Evolutionary conservation across 768 basidiomycete species (phyloP).

Genomic region (Russula foetens): DNA sequence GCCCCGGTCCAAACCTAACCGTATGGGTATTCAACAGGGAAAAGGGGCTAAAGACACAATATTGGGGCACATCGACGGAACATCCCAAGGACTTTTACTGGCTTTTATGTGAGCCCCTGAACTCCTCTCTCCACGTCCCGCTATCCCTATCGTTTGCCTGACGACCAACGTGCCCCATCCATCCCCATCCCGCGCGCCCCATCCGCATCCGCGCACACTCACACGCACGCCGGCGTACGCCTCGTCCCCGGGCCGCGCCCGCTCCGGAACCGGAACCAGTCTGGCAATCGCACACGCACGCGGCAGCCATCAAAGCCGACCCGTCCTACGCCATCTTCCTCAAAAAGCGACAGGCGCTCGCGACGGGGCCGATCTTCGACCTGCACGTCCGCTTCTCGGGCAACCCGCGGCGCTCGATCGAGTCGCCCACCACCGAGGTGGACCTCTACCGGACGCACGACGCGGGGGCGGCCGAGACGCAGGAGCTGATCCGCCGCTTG

Average conservation of each 20-base stretch:
- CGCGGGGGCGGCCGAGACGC: not conserved
- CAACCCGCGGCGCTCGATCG: not conserved
- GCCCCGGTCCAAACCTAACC: too few relatives aligned
- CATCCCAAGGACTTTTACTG: not conserved
- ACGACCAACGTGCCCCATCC: not conserved
- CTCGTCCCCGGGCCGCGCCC: too few relatives aligned
- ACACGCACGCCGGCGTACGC: too few relatives aligned
- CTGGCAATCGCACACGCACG: conserved; percentile 2
- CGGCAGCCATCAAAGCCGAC: not conserved
- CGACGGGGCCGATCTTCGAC: not conserved
- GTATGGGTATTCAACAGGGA: too few relatives aligned
- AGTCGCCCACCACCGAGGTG: not conserved
- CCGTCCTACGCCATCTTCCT: not conserved
- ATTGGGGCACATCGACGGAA: not conserved
- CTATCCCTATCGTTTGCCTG: not conserved
- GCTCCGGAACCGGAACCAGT: too few relatives aligned
- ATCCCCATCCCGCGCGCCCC: too few relatives aligned
- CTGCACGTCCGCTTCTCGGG: not conserved
- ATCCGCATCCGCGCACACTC: not conserved
- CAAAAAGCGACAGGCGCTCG: not conserved
- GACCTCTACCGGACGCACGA: not conserved
- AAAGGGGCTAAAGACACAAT: conserved; percentile 1
- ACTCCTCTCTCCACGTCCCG: too few relatives aligned
- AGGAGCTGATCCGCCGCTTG: not conserved
- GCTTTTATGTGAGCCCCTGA: conserved; percentile 1